Percentiles rank a stretch among this genome's conserved stretches.
Conservation (phyloP, 2,329 filamentous ascomycete species). For the Penicillium sp. region DNA sequence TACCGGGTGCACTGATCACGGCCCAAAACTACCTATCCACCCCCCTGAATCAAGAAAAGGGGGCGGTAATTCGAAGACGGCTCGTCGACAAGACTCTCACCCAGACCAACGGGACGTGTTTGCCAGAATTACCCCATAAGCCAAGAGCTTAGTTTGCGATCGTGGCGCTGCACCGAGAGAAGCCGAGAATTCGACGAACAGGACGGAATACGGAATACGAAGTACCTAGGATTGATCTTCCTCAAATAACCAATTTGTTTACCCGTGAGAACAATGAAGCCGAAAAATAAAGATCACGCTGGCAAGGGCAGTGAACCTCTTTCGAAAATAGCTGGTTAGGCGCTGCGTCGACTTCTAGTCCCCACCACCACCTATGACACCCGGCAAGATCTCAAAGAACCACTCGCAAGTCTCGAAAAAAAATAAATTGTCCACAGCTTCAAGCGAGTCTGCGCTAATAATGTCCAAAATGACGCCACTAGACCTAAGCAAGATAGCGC, state of each 20-base stretch:
- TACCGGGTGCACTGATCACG: background rate
- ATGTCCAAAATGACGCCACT: background rate
- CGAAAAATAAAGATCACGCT: background rate
- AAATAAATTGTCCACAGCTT: background rate
- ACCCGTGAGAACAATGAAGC: background rate
- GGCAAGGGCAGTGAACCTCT: background rate
- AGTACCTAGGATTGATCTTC: slow-evolving; percentile 4
- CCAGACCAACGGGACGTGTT: background rate
- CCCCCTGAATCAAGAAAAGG: slow-evolving; percentile 9
- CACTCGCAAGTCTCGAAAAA: background rate
- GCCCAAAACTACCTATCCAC: background rate
- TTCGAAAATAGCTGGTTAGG: background rate
- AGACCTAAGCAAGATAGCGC: slow-evolving; percentile 3
- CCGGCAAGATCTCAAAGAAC: background rate
- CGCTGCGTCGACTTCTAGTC: background rate
- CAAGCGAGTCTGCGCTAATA: background rate
- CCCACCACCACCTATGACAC: background rate
- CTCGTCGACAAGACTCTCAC: background rate
- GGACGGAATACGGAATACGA: background rate
- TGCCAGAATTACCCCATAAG: background rate
- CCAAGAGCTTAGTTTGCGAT: slow-evolving; percentile 22
- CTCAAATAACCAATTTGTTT: background rate
- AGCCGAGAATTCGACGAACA: background rate
- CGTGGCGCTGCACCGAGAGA: slow-evolving; percentile 12
- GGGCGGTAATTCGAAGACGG: slow-evolving; percentile 5